phyloP scores from a whole-genome alignment of 345 rosid genomes.

The Aurinia saxatilis region DNA sequence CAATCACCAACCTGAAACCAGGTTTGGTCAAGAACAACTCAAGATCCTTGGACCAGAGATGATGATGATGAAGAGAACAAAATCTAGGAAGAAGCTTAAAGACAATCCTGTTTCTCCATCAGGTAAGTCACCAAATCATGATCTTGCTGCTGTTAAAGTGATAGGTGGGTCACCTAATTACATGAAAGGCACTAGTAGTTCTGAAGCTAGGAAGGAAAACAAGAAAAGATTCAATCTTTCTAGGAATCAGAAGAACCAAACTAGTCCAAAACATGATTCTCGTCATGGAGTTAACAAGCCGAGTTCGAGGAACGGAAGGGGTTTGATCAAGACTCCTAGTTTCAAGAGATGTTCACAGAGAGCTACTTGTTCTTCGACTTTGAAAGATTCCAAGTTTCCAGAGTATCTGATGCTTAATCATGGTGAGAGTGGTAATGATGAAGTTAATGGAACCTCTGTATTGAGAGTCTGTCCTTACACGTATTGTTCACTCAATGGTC shows the following conservation, averaged over 20 bases:
- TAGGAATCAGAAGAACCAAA: slow-evolving; percentile 28
- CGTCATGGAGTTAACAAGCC: slow-evolving; percentile 35
- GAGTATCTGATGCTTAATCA: slow-evolving; percentile 58
- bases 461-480: slow-evolving; percentile 73
- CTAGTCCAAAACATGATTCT: slow-evolving; percentile 26
- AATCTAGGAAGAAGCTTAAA: slow-evolving; percentile 45
- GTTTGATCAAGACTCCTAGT: slow-evolving; percentile 56
- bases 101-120: slow-evolving; percentile 32
- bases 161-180: slow-evolving; percentile 53
- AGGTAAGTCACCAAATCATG: slow-evolving; percentile 37
- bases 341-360: slow-evolving; percentile 57
- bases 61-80: slow-evolving; percentile 78
- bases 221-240: slow-evolving; percentile 22
- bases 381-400: slow-evolving; percentile 81
- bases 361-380: slow-evolving; percentile 85
- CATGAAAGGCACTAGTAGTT: slow-evolving; percentile 85
- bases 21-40: slow-evolving; percentile 38
- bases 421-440: slow-evolving; percentile 51
- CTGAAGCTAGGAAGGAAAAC: slow-evolving; percentile 68
- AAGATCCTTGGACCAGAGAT: slow-evolving; percentile 59
- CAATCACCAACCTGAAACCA: slow-evolving; percentile 40
- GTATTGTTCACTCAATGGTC: slow-evolving; percentile 92
- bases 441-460: slow-evolving; percentile 59
- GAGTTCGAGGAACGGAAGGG: slow-evolving; percentile 47
- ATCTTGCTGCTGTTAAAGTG: slow-evolving; percentile 22